Conservation (phyloP, 2,329 filamentous ascomycete genomes). For the Fusarium domesticum region DNA sequence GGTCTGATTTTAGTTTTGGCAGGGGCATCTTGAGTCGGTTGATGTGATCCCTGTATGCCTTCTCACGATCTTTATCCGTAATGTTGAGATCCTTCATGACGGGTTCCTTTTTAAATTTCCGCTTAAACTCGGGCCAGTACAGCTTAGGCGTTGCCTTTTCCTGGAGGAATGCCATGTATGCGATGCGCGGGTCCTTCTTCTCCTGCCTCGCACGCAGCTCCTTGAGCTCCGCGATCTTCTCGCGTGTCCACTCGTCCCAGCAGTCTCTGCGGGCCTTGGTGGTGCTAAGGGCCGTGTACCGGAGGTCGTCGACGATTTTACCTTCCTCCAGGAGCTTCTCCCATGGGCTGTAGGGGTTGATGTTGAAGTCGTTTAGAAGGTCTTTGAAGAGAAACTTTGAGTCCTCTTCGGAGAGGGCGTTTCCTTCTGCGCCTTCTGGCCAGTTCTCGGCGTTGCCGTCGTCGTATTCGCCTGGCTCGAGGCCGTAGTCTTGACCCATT, state of each 20-base stretch:
- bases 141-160: constrained; percentile 83
- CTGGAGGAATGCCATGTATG: constrained; percentile 78
- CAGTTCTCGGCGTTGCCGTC: constrained; percentile 59
- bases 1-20: constrained; percentile 65
- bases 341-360: constrained; percentile 89
- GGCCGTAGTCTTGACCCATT: constrained; percentile 81
- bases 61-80: constrained; percentile 74
- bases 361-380: constrained; percentile 74
- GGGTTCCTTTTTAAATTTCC: constrained; percentile 80
- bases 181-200: constrained; percentile 78
- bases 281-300: constrained; percentile 79
- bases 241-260: constrained; percentile 80
- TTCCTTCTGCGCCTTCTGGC: constrained; percentile 69
- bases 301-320: constrained; percentile 75
- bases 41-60: constrained; percentile 73
- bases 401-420: constrained; percentile 71
- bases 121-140: constrained; percentile 95
- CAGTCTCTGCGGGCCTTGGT: constrained; percentile 79
- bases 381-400: constrained; percentile 77
- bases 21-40: constrained; percentile 63
- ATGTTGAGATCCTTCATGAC: constrained; percentile 74
- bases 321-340: constrained; percentile 84
- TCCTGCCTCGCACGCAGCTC: constrained; percentile 71
- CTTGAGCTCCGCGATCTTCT: constrained; percentile 69
- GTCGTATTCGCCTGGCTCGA: constrained; percentile 74